These are phyloP conservation scores for Crithidia brevicula DNA, from an alignment of 208 protist genomes.

Conservation along the genomic window DNA sequence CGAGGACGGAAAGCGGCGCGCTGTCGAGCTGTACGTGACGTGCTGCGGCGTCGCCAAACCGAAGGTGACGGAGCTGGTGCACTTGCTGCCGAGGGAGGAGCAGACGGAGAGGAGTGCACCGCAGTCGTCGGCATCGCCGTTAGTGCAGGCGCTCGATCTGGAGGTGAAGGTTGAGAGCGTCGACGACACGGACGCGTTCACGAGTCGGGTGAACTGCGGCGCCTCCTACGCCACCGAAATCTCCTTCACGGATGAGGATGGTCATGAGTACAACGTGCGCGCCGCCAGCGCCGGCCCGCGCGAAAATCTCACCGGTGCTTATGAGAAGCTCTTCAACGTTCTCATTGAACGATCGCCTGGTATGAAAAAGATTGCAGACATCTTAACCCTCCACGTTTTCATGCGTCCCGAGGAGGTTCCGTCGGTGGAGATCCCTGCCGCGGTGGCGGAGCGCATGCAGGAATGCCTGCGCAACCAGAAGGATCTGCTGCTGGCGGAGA, in stretches of 20 bases:
- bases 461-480: conserved; percentile 22
- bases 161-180: background rate
- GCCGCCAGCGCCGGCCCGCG: background rate
- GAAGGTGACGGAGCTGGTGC: conserved; percentile 35
- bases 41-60: conserved; percentile 62
- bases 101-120: background rate
- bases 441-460: conserved; percentile 24
- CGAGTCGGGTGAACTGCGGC: conserved; percentile 13
- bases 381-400: conserved; percentile 1
- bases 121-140: no score
- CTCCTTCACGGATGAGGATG: conserved; percentile 26
- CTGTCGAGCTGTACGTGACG: conserved; percentile 64
- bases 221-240: conserved; percentile 21
- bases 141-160: background rate
- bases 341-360: background rate
- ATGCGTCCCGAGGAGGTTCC: conserved; percentile 22
- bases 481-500: conserved; percentile 14
- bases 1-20: conserved; percentile 60
- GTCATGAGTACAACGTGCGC: background rate
- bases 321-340: conserved; percentile 21
- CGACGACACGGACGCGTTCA: background rate
- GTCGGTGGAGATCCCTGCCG: conserved; percentile 9
- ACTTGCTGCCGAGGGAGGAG: conserved; percentile 22
- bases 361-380: conserved; percentile 4
- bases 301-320: conserved; percentile 22